Evolutionary conservation across 345 rosid genomes (phyloP), one percentile per base, ranked within the genome.

Genomic region (Acer campestre): DNA sequence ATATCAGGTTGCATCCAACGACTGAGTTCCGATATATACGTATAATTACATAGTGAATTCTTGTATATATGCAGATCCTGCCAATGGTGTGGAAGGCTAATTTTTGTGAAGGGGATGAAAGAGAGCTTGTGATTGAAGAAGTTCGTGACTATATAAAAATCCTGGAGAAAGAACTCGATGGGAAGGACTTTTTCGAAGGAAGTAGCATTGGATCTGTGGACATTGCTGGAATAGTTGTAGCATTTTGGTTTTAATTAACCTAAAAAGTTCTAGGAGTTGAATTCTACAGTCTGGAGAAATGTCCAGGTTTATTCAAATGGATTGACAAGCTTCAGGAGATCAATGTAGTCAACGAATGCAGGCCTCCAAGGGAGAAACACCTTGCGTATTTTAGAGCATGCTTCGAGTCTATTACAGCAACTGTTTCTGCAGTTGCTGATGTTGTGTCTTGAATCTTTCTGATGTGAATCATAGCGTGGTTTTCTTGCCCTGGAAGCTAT

Each of bases 151-250:
- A 75, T 67, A 48, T 79, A 18, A 77, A 68, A 70, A 7, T 68
- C 62, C 65, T 83, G 20, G 83, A 83, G 73, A 42, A 6, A 55
- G 80, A 79, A 64, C 76, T 83, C 9, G 18, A 73, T 3, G 83
- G 78, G 51, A 79, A 83, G 68, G 70, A 77, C 10, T 79, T 61
- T 44, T 83, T 79, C 51, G 65, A 76, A 55, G 83, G 83, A 16
- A 69, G 68, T 3, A 59, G 14, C 0, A 73, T 77, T 61, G 83
- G 83, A 27, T 77, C 20, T 31, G 27, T 82, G 67, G 80, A 82
- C 56, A 69, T 79, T 16, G 78, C 63, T 7, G 70, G 67, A 42
- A n/a, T 6, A 1, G 16, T 40, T 27, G n/a, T 82, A 35, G 25
- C 63, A 6, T 29, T 71, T 27, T 71, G 67, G 77, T 16, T 82